Percentiles rank a stretch among this genome's conserved stretches.
Conservation (phyloP, 352 stramenopile genomes). For the Globisporangium solare region DNA sequence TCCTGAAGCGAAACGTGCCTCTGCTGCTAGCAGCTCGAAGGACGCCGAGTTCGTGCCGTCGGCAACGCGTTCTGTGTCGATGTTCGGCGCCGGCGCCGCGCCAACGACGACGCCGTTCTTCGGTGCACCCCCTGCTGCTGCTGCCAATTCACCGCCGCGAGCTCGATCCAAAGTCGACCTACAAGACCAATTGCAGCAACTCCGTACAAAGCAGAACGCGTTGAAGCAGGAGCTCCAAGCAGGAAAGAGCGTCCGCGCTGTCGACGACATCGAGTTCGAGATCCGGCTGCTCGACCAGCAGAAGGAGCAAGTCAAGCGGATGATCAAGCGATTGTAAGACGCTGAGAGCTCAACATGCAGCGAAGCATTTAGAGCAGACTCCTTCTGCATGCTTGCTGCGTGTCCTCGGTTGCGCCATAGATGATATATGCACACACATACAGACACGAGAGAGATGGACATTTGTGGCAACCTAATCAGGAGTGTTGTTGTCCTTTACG, state of each 20-base stretch:
- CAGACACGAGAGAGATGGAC: background rate
- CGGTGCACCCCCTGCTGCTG: constrained; percentile 15
- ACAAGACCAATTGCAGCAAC: constrained; percentile 30
- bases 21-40: background rate
- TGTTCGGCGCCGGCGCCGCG: constrained; percentile 15
- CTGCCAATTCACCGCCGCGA: constrained; percentile 8
- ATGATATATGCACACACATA: background rate
- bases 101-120: constrained; percentile 33
- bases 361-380: no score
- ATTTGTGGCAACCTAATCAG: background rate
- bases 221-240: constrained; percentile 20
- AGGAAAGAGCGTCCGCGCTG: constrained; percentile 9
- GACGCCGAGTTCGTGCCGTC: background rate
- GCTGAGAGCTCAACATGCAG: background rate
- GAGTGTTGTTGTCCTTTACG: no score
- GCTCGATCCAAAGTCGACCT: constrained; percentile 35
- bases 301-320: constrained; percentile 46
- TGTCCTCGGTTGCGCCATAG: background rate
- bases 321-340: constrained; percentile 38
- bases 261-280: constrained; percentile 42
- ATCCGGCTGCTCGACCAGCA: constrained; percentile 51
- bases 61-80: constrained; percentile 12
- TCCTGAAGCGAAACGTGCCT: background rate
- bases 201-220: constrained; percentile 28
- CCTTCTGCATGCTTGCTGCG: no score